These are phyloP conservation scores for Lecanicillium sp. DNA, from an alignment of 2,329 filamentous ascomycete species.

Conservation along the genomic window DNA sequence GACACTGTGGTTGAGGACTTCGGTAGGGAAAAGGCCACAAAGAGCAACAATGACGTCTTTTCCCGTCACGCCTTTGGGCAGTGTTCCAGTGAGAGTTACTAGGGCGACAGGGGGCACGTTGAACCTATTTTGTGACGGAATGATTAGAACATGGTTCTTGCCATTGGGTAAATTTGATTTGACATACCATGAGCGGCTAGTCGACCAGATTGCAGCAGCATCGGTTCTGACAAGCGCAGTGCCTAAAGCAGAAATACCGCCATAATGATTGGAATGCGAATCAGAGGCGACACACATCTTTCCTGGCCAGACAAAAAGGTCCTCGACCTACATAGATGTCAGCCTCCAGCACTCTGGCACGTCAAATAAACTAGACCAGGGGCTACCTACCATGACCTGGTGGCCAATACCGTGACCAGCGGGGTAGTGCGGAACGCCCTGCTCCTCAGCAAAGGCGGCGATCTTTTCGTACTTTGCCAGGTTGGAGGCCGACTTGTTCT, in stretches of 20 bases:
- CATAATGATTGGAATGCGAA: conserved; percentile 76
- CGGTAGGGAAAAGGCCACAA: conserved; percentile 77
- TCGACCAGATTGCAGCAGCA: conserved; percentile 79
- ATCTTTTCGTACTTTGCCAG: conserved; percentile 77
- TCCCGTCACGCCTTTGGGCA: conserved; percentile 75
- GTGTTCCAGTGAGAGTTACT: conserved; percentile 65
- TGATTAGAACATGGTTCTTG: not conserved
- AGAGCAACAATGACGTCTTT: conserved; percentile 93
- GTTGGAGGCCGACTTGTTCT: conserved; percentile 72
- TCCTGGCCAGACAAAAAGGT: conserved; percentile 74
- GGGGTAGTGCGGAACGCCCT: conserved; percentile 70
- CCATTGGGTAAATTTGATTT: not conserved
- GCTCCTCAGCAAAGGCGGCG: conserved; percentile 68
- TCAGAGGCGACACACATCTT: conserved; percentile 75
- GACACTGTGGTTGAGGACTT: conserved; percentile 84
- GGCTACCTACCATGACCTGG: conserved; percentile 55
- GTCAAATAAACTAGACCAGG: too few relatives aligned
- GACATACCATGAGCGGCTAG: conserved; percentile 48
- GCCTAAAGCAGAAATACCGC: conserved; percentile 67
- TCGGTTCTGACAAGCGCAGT: conserved; percentile 82
- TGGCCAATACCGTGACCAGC: conserved; percentile 80
- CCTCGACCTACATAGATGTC: conserved; percentile 54
- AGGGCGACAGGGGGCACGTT: conserved; percentile 78
- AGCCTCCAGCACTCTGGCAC: too few relatives aligned
- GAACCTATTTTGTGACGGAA: conserved; percentile 51